Evolutionary conservation across 108 stramenopile species (phyloP), one percentile per base, ranked within the genome.

Genomic region (Cyclotella baltica): DNA sequence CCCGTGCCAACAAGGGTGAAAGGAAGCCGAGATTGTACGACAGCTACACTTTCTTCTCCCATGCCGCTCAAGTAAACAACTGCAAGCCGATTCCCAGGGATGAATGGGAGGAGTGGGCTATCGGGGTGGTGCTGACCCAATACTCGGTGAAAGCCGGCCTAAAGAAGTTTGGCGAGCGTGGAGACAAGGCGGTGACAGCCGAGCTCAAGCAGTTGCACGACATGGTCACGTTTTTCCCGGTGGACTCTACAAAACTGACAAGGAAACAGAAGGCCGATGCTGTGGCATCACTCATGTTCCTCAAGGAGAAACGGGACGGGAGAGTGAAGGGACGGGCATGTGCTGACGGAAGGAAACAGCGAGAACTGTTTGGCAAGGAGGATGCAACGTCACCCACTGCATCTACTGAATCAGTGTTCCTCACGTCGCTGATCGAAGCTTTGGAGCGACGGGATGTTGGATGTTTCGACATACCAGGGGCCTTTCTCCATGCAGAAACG

Each of bases 151-250:
- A n/a, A n/a, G n/a, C n/a, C n/a, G n/a, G n/a, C n/a, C n/a, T n/a
- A n/a, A n/a, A n/a, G n/a, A n/a, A n/a, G n/a, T n/a, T n/a, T n/a
- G n/a, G n/a, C n/a, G n/a, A n/a, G n/a, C n/a, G n/a, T n/a, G n/a
- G n/a, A 33, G 61, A 62, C 28, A 19, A 8, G 61, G 61, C 61
- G 31, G 61, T 62, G 16, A 62, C 61, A 8, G n/a, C 61, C 9
- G 61, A 62, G 33, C 61, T 62, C 11, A 13, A 62, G 4, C 29
- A n/a, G n/a, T n/a, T n/a, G n/a, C n/a, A n/a, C n/a, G n/a, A n/a
- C n/a, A n/a, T n/a, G n/a, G n/a, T n/a, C 55, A 56, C 55, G 6
- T 56, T 56, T 56, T 20, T 56, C 8, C 55, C 55, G 6, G n/a
- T 56, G 22, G 8, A 56, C 19, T 8, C 61, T 18, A 19, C 16